Percentiles rank a stretch among this genome's conserved stretches.
These are phyloP conservation scores for Sicyos edulis DNA, from an alignment of 306 rosid species.

Conservation along the genomic window DNA sequence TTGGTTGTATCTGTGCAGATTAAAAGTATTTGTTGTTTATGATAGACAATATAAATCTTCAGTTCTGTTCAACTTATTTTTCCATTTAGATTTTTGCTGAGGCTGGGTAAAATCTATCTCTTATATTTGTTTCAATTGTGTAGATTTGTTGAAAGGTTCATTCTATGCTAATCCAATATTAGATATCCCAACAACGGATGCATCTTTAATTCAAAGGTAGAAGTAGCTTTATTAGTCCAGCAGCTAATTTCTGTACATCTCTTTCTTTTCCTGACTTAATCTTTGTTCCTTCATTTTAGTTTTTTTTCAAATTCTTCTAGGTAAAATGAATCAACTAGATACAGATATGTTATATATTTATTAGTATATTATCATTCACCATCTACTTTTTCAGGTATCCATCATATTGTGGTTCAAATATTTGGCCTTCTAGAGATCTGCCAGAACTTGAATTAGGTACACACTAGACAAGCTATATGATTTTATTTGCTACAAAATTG, in stretches of 20 bases:
- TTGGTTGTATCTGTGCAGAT: background rate
- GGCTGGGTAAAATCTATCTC: background rate
- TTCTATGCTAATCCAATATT: conserved; percentile 87
- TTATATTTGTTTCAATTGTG: conserved; percentile 21
- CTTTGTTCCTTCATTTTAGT: background rate
- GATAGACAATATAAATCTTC: background rate
- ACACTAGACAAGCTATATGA: conserved; percentile 24
- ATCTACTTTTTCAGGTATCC: conserved; percentile 61
- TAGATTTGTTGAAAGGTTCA: conserved; percentile 86
- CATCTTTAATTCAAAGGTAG: conserved; percentile 64
- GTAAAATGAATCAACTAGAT: background rate
- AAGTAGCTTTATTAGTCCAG: background rate
- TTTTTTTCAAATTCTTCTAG: background rate
- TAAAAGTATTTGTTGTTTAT: background rate
- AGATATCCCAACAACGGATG: conserved; percentile 74
- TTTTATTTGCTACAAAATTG: background rate
- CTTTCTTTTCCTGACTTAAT: background rate
- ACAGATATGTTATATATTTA: conserved; percentile 4
- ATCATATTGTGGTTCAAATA: conserved; percentile 80
- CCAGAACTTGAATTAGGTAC: conserved; percentile 86
- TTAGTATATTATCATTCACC: conserved; percentile 20
- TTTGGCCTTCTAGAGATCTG: conserved; percentile 71
- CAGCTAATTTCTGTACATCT: background rate
- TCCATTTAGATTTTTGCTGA: conserved; percentile 7
- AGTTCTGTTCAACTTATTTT: background rate